These are phyloP conservation scores for Tirmania nivea DNA, from an alignment of 495 filamentous ascomycete species.

Conservation along the genomic window DNA sequence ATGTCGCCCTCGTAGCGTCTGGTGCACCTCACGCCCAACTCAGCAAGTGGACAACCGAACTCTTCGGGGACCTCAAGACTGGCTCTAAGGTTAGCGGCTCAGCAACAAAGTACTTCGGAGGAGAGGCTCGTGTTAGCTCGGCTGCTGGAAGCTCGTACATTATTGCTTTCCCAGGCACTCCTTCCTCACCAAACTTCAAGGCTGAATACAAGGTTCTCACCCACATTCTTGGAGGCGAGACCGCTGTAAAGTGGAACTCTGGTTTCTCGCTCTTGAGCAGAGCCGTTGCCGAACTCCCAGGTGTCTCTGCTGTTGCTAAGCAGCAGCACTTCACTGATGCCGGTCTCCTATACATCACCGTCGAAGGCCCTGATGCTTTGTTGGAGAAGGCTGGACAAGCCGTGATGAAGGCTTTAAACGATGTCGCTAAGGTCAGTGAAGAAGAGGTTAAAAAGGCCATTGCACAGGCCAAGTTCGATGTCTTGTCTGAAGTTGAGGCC, in stretches of 20 bases:
- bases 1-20: conserved; percentile 76
- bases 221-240: conserved; percentile 72
- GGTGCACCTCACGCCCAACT: conserved; percentile 57
- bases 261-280: conserved; percentile 79
- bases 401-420: conserved; percentile 58
- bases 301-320: conserved; percentile 41
- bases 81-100: conserved; percentile 21
- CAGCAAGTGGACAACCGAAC: conserved; percentile 76
- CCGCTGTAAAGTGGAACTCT: conserved; percentile 83
- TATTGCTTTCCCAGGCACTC: conserved; percentile 75
- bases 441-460: conserved; percentile 82
- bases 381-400: conserved; percentile 34
- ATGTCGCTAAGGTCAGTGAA: conserved; percentile 46
- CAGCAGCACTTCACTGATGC: conserved; percentile 84
- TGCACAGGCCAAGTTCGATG: conserved; percentile 81
- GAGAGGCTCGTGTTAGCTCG: conserved; percentile 75
- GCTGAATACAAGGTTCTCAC: conserved; percentile 76
- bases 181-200: conserved; percentile 46
- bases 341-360: conserved; percentile 62
- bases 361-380: conserved; percentile 53
- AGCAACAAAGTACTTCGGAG: conserved; percentile 65
- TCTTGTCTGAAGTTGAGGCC: conserved; percentile 57
- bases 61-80: conserved; percentile 43
- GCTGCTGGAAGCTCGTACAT: conserved; percentile 52
- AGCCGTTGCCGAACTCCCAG: conserved; percentile 41